Evolutionary conservation across 2,329 filamentous ascomycete species (phyloP).

Genomic region (Hypoxylon sp.): DNA sequence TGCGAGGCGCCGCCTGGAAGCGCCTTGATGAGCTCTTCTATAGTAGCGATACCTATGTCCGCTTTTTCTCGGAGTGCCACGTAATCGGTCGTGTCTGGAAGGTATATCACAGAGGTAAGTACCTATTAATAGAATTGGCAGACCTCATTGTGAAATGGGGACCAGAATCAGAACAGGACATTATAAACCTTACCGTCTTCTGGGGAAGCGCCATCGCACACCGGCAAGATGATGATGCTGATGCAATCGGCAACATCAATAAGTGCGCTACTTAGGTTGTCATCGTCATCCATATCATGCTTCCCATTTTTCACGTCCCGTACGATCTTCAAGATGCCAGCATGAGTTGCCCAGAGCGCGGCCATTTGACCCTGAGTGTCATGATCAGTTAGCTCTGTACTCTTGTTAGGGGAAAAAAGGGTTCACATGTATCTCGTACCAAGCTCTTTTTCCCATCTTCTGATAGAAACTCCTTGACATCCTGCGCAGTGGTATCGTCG

Average conservation of each 20-base stretch:
- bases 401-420: neutral
- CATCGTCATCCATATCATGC: neutral
- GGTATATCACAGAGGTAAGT: too few relatives aligned
- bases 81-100: constrained; percentile 46
- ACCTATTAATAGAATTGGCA: constrained; percentile 8
- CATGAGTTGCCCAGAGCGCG: constrained; percentile 24
- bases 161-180: neutral
- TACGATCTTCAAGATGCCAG: constrained; percentile 20
- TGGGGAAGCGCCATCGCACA: constrained; percentile 37
- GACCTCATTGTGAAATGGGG: neutral
- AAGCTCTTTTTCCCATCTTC: neutral
- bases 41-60: constrained; percentile 40
- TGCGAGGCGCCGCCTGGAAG: constrained; percentile 14
- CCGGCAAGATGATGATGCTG: constrained; percentile 39
- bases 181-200: constrained; percentile 40
- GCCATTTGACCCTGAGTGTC: constrained; percentile 19
- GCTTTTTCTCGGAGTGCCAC: constrained; percentile 38
- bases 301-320: neutral
- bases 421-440: too few relatives aligned
- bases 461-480: constrained; percentile 17
- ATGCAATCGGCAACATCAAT: constrained; percentile 25
- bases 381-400: constrained; percentile 6
- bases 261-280: neutral
- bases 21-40: constrained; percentile 45
- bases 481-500: constrained; percentile 10